phyloP scores from a whole-genome alignment of 139 green algal species.

The Picochlorum sp. region DNA sequence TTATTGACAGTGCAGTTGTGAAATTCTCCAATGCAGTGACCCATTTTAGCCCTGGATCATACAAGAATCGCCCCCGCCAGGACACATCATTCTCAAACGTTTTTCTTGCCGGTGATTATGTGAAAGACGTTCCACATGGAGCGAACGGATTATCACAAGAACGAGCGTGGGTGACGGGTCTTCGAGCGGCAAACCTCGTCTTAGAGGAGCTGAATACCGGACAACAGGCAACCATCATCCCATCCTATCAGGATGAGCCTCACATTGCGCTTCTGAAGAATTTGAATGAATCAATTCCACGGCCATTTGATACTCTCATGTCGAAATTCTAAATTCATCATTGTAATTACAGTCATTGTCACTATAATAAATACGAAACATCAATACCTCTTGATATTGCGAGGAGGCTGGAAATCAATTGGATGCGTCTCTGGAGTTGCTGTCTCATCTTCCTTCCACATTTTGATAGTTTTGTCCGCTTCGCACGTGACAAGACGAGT shows the following conservation, averaged over 20 bases:
- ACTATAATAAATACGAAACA: constrained; percentile 1
- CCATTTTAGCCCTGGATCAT: constrained; percentile 72
- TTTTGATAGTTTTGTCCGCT: constrained; percentile 98
- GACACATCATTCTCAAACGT: constrained; percentile 61
- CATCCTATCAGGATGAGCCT: constrained; percentile 62
- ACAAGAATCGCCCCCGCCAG: constrained; percentile 52
- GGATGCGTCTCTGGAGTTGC: constrained; percentile 84
- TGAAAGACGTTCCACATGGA: constrained; percentile 70
- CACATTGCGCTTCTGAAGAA: constrained; percentile 60
- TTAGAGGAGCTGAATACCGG: constrained; percentile 38
- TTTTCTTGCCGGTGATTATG: constrained; percentile 74
- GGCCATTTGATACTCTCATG: background rate
- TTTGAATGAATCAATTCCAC: constrained; percentile 11
- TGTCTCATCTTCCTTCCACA: constrained; percentile 88
- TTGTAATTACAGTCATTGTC: constrained; percentile 1
- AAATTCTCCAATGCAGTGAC: constrained; percentile 72
- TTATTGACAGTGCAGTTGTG: constrained; percentile 63
- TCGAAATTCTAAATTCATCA: background rate
- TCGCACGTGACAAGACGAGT: constrained; percentile 79
- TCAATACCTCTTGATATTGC: constrained; percentile 50
- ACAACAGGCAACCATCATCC: constrained; percentile 25
- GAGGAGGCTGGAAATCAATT: constrained; percentile 69
- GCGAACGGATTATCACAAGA: constrained; percentile 74
- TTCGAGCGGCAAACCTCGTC: constrained; percentile 71
- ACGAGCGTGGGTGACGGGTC: constrained; percentile 72